Evolutionary conservation across 1,139 yeast species (phyloP).

Genomic region (Zygoascus hellenicus): DNA sequence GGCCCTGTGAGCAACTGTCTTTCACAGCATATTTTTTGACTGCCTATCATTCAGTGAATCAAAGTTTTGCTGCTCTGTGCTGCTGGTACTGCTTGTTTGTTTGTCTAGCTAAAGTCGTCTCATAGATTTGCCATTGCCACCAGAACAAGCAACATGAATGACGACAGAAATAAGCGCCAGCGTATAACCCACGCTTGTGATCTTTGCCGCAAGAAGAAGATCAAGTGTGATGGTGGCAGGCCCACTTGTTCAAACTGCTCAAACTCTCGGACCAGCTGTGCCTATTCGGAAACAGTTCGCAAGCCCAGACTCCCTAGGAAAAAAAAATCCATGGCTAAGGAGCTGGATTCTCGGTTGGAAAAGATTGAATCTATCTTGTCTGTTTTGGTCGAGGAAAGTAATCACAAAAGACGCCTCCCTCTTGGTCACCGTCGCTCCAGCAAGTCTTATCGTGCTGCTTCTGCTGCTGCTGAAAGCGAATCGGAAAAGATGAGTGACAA

Average conservation of each 20-base stretch:
- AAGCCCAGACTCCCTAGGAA: slow-evolving; percentile 21
- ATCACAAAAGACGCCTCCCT: background rate
- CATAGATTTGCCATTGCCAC: background rate
- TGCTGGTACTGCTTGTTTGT: background rate
- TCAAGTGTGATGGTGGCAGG: slow-evolving; percentile 66
- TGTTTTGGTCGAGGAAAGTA: slow-evolving; percentile 7
- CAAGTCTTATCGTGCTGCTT: no score
- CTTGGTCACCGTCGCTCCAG: background rate
- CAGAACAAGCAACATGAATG: background rate
- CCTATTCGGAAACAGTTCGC: slow-evolving; percentile 29
- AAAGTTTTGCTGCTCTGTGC: no score
- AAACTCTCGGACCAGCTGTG: slow-evolving; percentile 37
- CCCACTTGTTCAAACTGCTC: slow-evolving; percentile 61
- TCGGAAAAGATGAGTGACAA: no score
- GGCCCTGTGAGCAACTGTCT: no score
- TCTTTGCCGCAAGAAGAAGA: slow-evolving; percentile 59
- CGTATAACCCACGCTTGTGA: slow-evolving; percentile 48
- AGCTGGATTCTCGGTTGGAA: slow-evolving; percentile 30
- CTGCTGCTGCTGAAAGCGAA: no score
- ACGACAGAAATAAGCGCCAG: slow-evolving; percentile 26
- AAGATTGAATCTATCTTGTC: slow-evolving; percentile 31
- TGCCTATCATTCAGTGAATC: no score
- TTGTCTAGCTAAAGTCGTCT: no score
- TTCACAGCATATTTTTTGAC: no score
- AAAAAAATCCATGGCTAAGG: slow-evolving; percentile 18